These are phyloP conservation scores for Plasmodium vivax DNA, from an alignment of 169 alveolate species.

Conservation along the genomic window DNA sequence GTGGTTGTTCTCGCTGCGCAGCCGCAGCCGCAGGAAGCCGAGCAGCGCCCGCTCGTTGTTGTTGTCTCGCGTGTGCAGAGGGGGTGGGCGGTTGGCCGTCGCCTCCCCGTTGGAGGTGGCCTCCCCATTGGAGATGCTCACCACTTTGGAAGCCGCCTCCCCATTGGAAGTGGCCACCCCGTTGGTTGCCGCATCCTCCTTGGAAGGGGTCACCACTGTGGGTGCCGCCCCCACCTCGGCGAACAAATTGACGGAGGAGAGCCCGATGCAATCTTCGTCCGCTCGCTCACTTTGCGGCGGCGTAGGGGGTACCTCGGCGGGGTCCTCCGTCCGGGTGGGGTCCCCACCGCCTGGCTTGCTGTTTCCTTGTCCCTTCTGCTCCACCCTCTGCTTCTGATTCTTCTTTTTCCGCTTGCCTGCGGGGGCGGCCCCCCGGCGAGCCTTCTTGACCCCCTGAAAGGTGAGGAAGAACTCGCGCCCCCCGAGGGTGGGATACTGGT, in stretches of 20 bases:
- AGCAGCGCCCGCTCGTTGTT: constrained; percentile 80
- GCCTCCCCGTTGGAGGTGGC: background rate
- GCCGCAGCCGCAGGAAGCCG: constrained; percentile 92
- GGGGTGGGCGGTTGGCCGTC: background rate
- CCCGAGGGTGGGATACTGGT: constrained; percentile 81
- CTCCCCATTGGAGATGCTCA: background rate
- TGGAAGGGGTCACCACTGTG: background rate
- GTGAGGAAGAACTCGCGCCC: constrained; percentile 86
- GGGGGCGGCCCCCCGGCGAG: background rate
- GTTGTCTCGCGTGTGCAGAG: constrained; percentile 17
- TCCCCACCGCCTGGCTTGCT: background rate
- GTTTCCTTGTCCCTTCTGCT: background rate
- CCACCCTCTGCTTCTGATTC: constrained; percentile 17
- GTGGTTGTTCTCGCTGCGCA: constrained; percentile 76
- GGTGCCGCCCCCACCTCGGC: background rate
- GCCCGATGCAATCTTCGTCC: background rate
- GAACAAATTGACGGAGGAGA: background rate
- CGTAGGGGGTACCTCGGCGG: background rate
- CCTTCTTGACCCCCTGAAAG: constrained; percentile 79
- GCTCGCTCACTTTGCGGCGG: background rate
- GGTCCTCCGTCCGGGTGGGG: background rate
- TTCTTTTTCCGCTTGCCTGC: constrained; percentile 1
- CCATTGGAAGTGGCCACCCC: background rate
- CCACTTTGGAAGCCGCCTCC: background rate
- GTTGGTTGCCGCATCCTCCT: background rate